Evolutionary conservation across 371 early-diverging fungal species (phyloP), one percentile per base, ranked within the genome.

Genomic region (Mucor circinelloides): DNA sequence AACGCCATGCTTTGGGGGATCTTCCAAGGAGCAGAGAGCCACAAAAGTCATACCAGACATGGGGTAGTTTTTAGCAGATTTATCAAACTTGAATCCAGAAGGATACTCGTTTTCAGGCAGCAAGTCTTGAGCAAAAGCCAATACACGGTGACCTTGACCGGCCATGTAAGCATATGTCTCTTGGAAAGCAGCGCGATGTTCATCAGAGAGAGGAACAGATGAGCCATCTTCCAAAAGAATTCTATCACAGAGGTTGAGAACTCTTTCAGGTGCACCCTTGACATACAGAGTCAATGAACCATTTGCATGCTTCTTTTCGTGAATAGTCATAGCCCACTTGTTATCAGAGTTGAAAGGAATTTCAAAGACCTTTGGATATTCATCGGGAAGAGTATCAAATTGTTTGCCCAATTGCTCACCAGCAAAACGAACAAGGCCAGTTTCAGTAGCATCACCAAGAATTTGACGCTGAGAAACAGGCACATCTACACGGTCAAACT

Each of bases 1-100:
- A 19, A 97, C 97, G 61, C 97, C 98, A 69, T 95, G 95, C 79
- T 97, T 96, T 69, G 97, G 98, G 55, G 97, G 98, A 78, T 97
- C 99, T 72, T 94, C 93, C 10, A 98, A 85, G 7, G 93, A 91
- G 23, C 88, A 85, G 28, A 97, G 84, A 28, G 97, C 98, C 46
- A 93, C 87, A 81, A 97, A 95, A 40, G 87, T 88, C 69, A 93
- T 86, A 32, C 85, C 85, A 25, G 67, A 67, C 44, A 82, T 84
- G 3, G 95, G 94, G 72, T 91, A 94, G 85, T 94, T 93, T 65
- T 82, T 77, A 15, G 80, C 73, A 32, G 92, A 87, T 77, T 91
- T 91, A 56, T 83, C 81, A 76, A 97, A 97, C 10, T 64, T 83
- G 77, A 73, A 88, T 55, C 87, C 81, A 28, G 74, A 90, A 2